Conservation (phyloP, 2,329 filamentous ascomycete genomes). For the Hypoxylon sp. region DNA sequence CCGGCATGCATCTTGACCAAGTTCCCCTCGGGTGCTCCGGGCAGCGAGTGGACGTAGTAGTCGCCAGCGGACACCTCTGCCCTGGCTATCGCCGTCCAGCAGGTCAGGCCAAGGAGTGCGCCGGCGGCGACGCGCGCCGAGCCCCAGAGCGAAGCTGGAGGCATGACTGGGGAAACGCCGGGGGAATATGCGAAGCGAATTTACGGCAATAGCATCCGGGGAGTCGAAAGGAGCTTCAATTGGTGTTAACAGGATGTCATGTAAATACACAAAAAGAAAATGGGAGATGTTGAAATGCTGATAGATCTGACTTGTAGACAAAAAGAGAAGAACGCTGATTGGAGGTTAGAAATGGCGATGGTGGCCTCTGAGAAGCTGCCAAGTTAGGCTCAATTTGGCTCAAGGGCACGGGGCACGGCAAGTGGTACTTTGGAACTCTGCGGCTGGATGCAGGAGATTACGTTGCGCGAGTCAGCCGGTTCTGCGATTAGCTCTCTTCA, state of each 20-base stretch:
- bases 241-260: background rate
- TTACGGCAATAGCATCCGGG: constrained; percentile 15
- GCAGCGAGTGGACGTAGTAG: constrained; percentile 87
- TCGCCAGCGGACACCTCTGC: constrained; percentile 72
- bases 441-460: constrained; percentile 21
- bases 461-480: constrained; percentile 1
- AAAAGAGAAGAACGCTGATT: constrained; percentile 1
- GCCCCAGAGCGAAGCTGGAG: constrained; percentile 42
- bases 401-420: constrained; percentile 25
- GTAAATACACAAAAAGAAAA: background rate
- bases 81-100: constrained; percentile 48
- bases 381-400: constrained; percentile 20
- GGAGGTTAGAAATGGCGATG: constrained; percentile 22
- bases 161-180: constrained; percentile 36
- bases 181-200: constrained; percentile 3
- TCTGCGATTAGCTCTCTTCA: background rate
- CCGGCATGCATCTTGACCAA: constrained; percentile 97
- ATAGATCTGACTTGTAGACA: background rate
- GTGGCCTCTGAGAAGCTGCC: constrained; percentile 28
- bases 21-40: constrained; percentile 80
- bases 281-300: background rate
- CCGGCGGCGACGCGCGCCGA: constrained; percentile 36
- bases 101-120: constrained; percentile 53
- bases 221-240: constrained; percentile 1
- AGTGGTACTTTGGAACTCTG: background rate